phyloP scores from a whole-genome alignment of 2,329 filamentous ascomycete genomes.

The Metarhizium guizhouense region DNA sequence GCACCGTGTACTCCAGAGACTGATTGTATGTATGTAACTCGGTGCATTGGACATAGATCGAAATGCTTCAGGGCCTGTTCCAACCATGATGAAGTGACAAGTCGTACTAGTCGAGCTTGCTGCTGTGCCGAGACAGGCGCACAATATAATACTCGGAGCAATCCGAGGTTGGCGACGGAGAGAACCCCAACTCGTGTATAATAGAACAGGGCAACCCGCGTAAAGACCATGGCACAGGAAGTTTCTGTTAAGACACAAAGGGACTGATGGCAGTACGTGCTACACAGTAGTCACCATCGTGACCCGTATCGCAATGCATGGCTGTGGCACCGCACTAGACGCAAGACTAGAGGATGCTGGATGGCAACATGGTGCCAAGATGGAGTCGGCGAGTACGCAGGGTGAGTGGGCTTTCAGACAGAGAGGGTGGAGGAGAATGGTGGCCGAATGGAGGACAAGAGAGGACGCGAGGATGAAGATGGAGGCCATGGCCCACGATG shows the following conservation, averaged over 20 bases:
- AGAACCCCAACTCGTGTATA: no score
- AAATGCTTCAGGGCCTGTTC: not conserved
- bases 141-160: no score
- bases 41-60: not conserved
- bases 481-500: not conserved
- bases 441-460: not conserved
- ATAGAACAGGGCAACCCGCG: no score
- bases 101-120: no score
- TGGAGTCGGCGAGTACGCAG: not conserved
- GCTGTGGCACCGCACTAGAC: not conserved
- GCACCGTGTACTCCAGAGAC: no score
- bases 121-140: no score
- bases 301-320: not conserved
- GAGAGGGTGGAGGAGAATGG: not conserved
- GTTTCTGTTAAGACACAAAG: no score
- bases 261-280: no score
- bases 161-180: no score
- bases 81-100: not conserved
- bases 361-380: not conserved
- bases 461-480: not conserved
- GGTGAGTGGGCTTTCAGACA: not conserved
- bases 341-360: not conserved
- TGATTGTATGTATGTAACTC: no score
- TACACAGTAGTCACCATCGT: no score
- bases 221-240: no score